Base-by-base conservation (phyloP, 805 yeast species). In the Lipomyces sp. region DNA sequence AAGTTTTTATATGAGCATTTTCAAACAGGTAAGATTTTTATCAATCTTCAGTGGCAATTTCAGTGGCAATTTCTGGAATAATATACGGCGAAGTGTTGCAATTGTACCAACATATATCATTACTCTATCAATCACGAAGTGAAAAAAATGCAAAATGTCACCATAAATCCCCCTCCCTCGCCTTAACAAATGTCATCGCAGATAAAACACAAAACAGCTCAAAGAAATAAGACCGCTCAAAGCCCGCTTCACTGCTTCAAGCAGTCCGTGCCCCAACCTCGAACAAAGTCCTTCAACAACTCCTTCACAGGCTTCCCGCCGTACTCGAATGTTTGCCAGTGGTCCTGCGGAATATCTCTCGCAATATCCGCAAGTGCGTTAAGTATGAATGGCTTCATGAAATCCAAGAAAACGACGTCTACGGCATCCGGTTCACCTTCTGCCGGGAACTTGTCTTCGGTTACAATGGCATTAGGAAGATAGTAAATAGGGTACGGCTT, bases 291-390 rank as follows among this genome's bases (percentile, higher is more conserved):
- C 65, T 85, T 82, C 68, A 83, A 76, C 65, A 86, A 77, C 66
- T 83, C 86, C 78, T 84, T 83, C 73, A 86, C 74, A 79, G 85
- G 75, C 74, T 83, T 84, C 67, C 87, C 87, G 65, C 77, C 82
- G 65, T 59, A 58, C 3, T 14, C 32, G 22, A 28, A 22, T 14
- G 46, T 39, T 2, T 19, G 31, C 59, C 59, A 55, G n/a, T 41
- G 43, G 5, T 40, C 49, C 18, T n/a, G 31, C 2, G 45, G 41
- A 14, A 39, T 43, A 11, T 39, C 6, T 3, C 43, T 45, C 19
- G 53, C 56, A 23, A 59, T 47, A 4, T 59, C 55, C 26, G 70
- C 66, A 24, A 79, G 61, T 0, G 83, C 84, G 13, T 66, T 63
- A 14, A 75, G 53, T 3, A 82, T 64, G 55, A 75, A 76, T 2